Evolutionary conservation across 2,329 filamentous ascomycete genomes (phyloP).

Genomic region (Akanthomyces dipterigenus): DNA sequence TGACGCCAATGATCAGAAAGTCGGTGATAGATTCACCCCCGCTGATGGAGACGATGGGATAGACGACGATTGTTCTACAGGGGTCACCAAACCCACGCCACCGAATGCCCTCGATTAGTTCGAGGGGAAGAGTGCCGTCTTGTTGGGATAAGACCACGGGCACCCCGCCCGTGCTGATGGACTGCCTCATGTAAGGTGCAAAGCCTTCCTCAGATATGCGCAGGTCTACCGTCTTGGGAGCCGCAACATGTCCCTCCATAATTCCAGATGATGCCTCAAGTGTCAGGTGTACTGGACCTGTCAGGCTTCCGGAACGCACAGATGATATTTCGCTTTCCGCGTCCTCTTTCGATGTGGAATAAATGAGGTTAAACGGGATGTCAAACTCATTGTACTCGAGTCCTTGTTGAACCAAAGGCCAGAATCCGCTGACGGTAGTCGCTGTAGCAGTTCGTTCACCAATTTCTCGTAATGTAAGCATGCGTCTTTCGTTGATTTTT

Average conservation of each 20-base stretch:
- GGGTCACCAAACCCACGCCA: slow-evolving; percentile 67
- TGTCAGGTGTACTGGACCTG: slow-evolving; percentile 56
- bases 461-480: slow-evolving; percentile 71
- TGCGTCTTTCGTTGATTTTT: slow-evolving; percentile 71
- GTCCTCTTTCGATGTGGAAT: slow-evolving; percentile 63
- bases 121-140: slow-evolving; percentile 56
- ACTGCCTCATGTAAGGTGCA: slow-evolving; percentile 67
- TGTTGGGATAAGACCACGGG: slow-evolving; percentile 64
- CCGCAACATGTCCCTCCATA: slow-evolving; percentile 54
- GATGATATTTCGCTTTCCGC: slow-evolving; percentile 65
- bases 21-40: slow-evolving; percentile 65
- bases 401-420: slow-evolving; percentile 61
- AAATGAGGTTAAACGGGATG: slow-evolving; percentile 69
- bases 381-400: slow-evolving; percentile 70
- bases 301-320: slow-evolving; percentile 59
- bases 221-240: slow-evolving; percentile 59
- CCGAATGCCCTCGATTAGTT: slow-evolving; percentile 59
- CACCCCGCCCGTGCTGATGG: slow-evolving; percentile 57
- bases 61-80: slow-evolving; percentile 64
- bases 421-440: slow-evolving; percentile 67
- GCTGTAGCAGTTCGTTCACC: slow-evolving; percentile 68
- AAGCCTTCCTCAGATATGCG: slow-evolving; percentile 65
- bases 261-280: slow-evolving; percentile 69
- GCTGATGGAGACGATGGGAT: slow-evolving; percentile 70
- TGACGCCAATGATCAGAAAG: slow-evolving; percentile 72